Percentiles rank a stretch among this genome's conserved stretches.
Conservation (phyloP, 2,329 filamentous ascomycete species). For the Curvularia eragrostidis region DNA sequence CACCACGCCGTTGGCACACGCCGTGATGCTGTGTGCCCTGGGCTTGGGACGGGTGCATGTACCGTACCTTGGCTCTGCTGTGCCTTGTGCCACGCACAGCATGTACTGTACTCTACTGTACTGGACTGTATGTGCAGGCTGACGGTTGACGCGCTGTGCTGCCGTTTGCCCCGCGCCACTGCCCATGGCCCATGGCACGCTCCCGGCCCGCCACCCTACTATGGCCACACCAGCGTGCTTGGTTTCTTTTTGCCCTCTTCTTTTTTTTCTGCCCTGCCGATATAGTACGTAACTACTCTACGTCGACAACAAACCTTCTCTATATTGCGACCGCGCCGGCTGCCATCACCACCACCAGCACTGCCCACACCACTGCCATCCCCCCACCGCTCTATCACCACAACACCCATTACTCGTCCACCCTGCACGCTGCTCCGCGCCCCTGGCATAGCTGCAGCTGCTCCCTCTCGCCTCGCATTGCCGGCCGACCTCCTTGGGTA, state of each 20-base stretch:
- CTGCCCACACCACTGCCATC: neutral
- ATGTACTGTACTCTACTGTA: too few relatives aligned
- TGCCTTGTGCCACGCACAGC: slow-evolving; percentile 6
- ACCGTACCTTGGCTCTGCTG: too few relatives aligned
- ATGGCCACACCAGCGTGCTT: neutral
- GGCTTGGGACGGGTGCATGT: too few relatives aligned
- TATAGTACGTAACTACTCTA: neutral
- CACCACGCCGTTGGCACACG: neutral
- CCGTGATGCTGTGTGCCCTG: neutral
- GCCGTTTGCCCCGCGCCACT: slow-evolving; percentile 11
- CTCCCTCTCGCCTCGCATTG: slow-evolving; percentile 1
- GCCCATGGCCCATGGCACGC: slow-evolving; percentile 6
- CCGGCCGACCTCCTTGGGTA: neutral
- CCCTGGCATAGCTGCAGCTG: slow-evolving; percentile 1
- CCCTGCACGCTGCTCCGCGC: neutral
- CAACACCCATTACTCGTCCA: neutral
- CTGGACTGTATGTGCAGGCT: neutral
- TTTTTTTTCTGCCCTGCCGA: neutral
- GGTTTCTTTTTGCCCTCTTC: neutral
- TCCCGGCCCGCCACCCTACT: neutral
- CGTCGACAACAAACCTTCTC: neutral
- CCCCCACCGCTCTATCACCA: neutral
- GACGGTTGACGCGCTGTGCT: neutral
- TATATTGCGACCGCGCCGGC: neutral
- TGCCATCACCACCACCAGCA: neutral